Evolutionary conservation across 805 yeast species (phyloP).

Genomic region (Isabelozyma gotoi): DNA sequence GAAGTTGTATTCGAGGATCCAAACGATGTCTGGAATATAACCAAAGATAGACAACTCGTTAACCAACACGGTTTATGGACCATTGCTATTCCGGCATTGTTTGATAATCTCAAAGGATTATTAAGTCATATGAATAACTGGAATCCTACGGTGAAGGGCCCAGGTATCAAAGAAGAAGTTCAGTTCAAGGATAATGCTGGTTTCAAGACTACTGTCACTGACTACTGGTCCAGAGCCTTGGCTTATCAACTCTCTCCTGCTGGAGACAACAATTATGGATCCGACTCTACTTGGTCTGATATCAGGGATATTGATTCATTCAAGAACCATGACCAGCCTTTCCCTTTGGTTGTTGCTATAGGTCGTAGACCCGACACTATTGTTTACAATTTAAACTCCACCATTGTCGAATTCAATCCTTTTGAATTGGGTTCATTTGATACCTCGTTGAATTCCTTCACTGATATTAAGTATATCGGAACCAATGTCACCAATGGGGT

Average conservation of each 20-base stretch:
- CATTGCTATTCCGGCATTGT: slow-evolving; percentile 18
- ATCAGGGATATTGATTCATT: slow-evolving; percentile 25
- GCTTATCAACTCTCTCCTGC: slow-evolving; percentile 60
- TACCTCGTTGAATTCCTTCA: slow-evolving; percentile 35
- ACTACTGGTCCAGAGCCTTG: slow-evolving; percentile 77
- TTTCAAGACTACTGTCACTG: slow-evolving; percentile 65
- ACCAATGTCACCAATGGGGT: slow-evolving; percentile 31
- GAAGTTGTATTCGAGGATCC: slow-evolving; percentile 43
- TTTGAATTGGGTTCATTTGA: slow-evolving; percentile 45
- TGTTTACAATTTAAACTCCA: slow-evolving; percentile 32
- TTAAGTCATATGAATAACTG: slow-evolving; percentile 31
- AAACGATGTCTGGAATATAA: slow-evolving; percentile 35
- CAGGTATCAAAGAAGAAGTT: slow-evolving; percentile 52
- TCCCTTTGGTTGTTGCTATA: slow-evolving; percentile 35
- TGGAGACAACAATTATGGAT: slow-evolving; percentile 21
- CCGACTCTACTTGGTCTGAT: slow-evolving; percentile 33
- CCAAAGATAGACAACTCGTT: slow-evolving; percentile 25
- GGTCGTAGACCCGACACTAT: slow-evolving; percentile 35
- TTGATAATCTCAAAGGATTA: slow-evolving; percentile 21
- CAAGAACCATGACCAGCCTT: slow-evolving; percentile 39
- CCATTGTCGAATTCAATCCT: slow-evolving; percentile 41
- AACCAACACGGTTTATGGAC: slow-evolving; percentile 18
- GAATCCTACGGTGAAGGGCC: slow-evolving; percentile 26
- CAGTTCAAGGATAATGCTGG: slow-evolving; percentile 54
- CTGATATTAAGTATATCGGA: slow-evolving; percentile 38